Evolutionary conservation across 2,329 filamentous ascomycete species (phyloP).

Genomic region (Podosphaera fusca): DNA sequence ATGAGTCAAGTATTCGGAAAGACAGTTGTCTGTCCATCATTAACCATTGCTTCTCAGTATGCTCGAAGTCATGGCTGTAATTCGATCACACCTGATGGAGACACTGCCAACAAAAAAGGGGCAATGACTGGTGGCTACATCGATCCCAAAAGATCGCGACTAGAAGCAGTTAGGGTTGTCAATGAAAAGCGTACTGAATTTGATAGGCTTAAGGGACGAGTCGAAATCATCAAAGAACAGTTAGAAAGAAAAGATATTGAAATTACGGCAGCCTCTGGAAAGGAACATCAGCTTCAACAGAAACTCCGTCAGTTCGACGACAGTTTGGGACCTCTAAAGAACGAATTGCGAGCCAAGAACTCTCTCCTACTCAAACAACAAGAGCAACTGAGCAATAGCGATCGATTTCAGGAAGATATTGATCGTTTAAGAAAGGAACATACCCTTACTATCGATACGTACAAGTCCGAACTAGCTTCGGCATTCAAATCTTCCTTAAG

Average conservation of each 20-base stretch:
- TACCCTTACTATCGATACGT: conserved; percentile 49
- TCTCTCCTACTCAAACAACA: conserved; percentile 49
- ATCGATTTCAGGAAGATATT: conserved; percentile 39
- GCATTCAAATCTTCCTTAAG: conserved; percentile 85
- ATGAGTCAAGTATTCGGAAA: conserved; percentile 92
- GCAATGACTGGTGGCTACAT: conserved; percentile 89
- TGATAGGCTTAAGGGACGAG: conserved; percentile 41
- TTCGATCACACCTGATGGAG: conserved; percentile 84
- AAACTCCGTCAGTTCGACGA: conserved; percentile 54
- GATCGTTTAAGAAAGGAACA: conserved; percentile 55
- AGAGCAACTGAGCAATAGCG: conserved; percentile 49
- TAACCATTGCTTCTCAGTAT: conserved; percentile 73
- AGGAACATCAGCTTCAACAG: conserved; percentile 64
- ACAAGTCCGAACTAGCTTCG: conserved; percentile 58
- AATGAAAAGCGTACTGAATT: conserved; percentile 53
- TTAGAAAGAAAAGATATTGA: conserved; percentile 68
- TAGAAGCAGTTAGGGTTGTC: conserved; percentile 62
- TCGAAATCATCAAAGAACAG: conserved; percentile 40
- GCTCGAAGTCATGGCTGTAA: conserved; percentile 78
- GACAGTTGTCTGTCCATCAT: conserved; percentile 77
- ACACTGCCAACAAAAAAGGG: conserved; percentile 84
- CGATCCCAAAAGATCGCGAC: conserved; percentile 61
- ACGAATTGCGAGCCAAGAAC: conserved; percentile 56
- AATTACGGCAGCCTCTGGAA: conserved; percentile 66
- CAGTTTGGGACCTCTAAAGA: conserved; percentile 57